phyloP scores from a whole-genome alignment of 2,329 filamentous ascomycete genomes.

The Arthroderma sp. region DNA sequence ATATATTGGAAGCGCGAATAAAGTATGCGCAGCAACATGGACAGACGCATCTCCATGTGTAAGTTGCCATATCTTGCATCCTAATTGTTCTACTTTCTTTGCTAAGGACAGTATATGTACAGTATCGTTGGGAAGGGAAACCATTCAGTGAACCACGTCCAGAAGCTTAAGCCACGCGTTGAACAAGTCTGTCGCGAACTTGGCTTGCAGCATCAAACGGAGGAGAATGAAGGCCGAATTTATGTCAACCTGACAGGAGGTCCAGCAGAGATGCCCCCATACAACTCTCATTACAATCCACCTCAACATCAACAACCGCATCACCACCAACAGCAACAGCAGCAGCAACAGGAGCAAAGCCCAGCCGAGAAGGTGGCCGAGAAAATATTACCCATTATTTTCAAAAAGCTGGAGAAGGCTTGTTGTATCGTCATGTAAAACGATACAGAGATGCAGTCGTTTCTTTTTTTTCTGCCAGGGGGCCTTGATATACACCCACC shows the following conservation, averaged over 20 bases:
- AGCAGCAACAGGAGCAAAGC: neutral
- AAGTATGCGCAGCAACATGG: conserved; percentile 59
- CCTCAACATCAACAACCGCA: conserved; percentile 18
- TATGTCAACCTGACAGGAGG: conserved; percentile 76
- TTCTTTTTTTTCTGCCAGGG: too few species aligned
- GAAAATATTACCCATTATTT: conserved; percentile 46
- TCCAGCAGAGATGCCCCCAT: conserved; percentile 39
- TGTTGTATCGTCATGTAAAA: conserved; percentile 66
- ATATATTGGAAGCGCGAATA: conserved; percentile 77
- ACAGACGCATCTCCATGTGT: conserved; percentile 75
- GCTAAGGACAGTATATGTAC: neutral
- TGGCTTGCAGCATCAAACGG: conserved; percentile 69
- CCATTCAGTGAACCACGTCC: conserved; percentile 66
- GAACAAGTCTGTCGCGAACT: conserved; percentile 75
- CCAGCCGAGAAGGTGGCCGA: conserved; percentile 20
- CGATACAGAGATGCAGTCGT: too few species aligned
- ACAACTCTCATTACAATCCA: conserved; percentile 18
- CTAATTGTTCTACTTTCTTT: neutral
- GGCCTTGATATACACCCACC: too few species aligned
- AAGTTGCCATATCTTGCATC: conserved; percentile 15
- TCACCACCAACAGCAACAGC: conserved; percentile 18
- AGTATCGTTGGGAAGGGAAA: conserved; percentile 90
- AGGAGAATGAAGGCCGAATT: conserved; percentile 80
- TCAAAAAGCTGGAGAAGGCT: conserved; percentile 52
- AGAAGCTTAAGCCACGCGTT: conserved; percentile 92